Evolutionary conservation across 192 early-diverging fungal species (phyloP).

Genomic region (Entomortierella chlamydospora): DNA sequence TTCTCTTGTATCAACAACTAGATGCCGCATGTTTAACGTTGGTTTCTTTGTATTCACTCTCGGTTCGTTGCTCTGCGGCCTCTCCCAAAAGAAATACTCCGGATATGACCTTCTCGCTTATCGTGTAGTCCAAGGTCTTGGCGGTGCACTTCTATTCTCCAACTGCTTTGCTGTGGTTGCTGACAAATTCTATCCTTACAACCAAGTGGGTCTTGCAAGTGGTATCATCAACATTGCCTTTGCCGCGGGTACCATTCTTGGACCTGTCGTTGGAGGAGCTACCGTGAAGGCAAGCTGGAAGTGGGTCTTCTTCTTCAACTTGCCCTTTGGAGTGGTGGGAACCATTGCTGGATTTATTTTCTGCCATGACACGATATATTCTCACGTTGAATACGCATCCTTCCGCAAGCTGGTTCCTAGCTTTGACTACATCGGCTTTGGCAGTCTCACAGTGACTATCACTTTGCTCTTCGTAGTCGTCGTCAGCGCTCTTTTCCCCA

Average conservation of each 20-base stretch:
- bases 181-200: conserved; percentile 53
- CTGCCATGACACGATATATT: conserved; percentile 47
- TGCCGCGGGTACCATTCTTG: conserved; percentile 48
- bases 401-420: conserved; percentile 31
- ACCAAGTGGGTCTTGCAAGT: conserved; percentile 49
- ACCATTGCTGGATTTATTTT: conserved; percentile 45
- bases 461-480: conserved; percentile 45
- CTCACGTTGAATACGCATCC: conserved; percentile 38
- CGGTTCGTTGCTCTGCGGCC: conserved; percentile 39
- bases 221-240: conserved; percentile 55
- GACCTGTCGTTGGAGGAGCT: conserved; percentile 48
- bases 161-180: conserved; percentile 53
- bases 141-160: conserved; percentile 45
- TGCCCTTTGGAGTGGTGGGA: conserved; percentile 48
- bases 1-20: neutral
- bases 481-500: conserved; percentile 46
- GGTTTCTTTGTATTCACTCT: conserved; percentile 51
- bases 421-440: conserved; percentile 49
- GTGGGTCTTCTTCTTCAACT: conserved; percentile 55
- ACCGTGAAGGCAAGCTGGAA: conserved; percentile 51
- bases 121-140: conserved; percentile 51
- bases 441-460: conserved; percentile 38
- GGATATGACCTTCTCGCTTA: conserved; percentile 47
- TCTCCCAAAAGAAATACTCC: conserved; percentile 40
- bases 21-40: conserved; percentile 51